Evolutionary conservation across 2,329 filamentous ascomycete genomes (phyloP).

Genomic region (Graphiopsis chlorocephala): DNA sequence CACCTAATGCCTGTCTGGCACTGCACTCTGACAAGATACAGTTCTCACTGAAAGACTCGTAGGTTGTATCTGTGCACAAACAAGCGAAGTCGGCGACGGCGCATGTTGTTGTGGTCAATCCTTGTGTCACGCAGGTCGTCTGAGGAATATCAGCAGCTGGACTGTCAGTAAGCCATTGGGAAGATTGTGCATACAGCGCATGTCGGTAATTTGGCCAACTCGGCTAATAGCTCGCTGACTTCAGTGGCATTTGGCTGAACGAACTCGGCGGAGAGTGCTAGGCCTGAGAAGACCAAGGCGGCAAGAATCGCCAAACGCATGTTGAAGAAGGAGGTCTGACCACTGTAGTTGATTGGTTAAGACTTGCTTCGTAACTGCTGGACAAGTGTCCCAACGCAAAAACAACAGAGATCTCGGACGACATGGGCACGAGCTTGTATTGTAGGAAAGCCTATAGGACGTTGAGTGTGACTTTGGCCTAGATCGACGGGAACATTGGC

Average conservation of each 20-base stretch:
- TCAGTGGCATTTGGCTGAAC: conserved; percentile 1
- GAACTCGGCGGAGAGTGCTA: not conserved
- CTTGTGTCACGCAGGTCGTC: not conserved
- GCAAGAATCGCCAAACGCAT: not conserved
- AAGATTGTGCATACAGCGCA: not conserved
- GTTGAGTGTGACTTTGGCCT: not conserved
- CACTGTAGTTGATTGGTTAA: not conserved
- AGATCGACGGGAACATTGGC: not conserved
- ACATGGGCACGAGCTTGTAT: not conserved
- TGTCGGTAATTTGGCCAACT: not conserved
- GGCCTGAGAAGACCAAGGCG: not conserved
- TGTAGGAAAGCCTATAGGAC: not conserved
- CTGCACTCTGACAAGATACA: not conserved
- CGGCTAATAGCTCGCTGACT: not conserved
- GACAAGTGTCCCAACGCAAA: not conserved
- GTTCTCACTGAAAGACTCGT: not conserved
- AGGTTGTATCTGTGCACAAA: not conserved
- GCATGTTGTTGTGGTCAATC: not conserved
- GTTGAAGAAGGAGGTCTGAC: not conserved
- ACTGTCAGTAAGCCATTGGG: not conserved
- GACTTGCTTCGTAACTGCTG: not conserved
- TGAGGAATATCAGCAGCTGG: not conserved
- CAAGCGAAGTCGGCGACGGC: not conserved
- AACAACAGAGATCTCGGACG: not conserved
- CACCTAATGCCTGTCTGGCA: not conserved